Conservation (phyloP, 2,329 filamentous ascomycete genomes). For the Fusarium sp. region DNA sequence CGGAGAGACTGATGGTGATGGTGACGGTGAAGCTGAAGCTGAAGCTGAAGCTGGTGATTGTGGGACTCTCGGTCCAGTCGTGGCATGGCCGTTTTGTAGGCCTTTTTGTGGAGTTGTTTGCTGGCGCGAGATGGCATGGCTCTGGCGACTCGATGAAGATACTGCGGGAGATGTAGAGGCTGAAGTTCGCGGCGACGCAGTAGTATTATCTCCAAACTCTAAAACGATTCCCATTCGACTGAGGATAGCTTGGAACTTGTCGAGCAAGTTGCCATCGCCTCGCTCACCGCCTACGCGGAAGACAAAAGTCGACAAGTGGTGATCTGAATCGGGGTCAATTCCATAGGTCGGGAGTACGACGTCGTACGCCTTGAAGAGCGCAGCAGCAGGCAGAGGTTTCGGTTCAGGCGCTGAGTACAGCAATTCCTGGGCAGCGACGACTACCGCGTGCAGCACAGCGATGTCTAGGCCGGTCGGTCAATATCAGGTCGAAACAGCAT, state of each 20-base stretch:
- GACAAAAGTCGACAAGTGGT: slow-evolving; percentile 79
- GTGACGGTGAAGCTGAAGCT: neutral
- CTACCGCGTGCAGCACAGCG: slow-evolving; percentile 79
- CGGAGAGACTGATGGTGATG: neutral
- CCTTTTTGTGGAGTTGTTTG: neutral
- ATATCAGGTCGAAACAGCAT: neutral
- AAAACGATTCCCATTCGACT: slow-evolving; percentile 76
- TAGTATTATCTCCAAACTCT: slow-evolving; percentile 61
- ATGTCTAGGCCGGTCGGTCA: slow-evolving; percentile 72
- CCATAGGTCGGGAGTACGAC: slow-evolving; percentile 76
- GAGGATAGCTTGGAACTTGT: slow-evolving; percentile 77
- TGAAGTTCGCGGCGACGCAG: slow-evolving; percentile 39
- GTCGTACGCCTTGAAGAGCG: slow-evolving; percentile 85
- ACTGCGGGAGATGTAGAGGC: slow-evolving; percentile 37
- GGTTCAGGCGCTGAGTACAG: slow-evolving; percentile 65
- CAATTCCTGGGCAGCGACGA: slow-evolving; percentile 74
- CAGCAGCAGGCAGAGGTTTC: slow-evolving; percentile 75
- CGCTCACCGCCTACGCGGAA: slow-evolving; percentile 79
- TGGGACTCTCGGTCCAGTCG: neutral
- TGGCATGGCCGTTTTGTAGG: slow-evolving; percentile 13
- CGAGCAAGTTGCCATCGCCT: slow-evolving; percentile 66
- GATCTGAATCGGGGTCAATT: slow-evolving; percentile 77
- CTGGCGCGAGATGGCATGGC: neutral
- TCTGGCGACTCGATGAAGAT: slow-evolving; percentile 33
- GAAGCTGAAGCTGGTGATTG: slow-evolving; percentile 4